Evolutionary conservation across 2,329 filamentous ascomycete species (phyloP).

Genomic region (Diaporthe destruens): DNA sequence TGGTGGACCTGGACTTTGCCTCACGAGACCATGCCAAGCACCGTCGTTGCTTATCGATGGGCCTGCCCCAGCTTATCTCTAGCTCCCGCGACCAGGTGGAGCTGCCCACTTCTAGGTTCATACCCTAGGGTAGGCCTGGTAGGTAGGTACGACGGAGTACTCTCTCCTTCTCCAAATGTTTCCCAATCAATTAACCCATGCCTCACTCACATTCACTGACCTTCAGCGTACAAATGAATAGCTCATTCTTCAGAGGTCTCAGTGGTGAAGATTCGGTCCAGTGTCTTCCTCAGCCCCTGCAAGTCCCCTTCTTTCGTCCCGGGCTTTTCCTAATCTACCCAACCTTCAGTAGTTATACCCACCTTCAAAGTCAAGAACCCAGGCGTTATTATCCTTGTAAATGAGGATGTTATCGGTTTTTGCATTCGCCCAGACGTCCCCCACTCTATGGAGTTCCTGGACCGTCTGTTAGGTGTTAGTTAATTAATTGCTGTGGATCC

Average conservation of each 20-base stretch:
- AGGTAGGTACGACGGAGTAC: too few species aligned
- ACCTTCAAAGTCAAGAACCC: constrained; percentile 49
- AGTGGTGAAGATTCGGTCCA: background rate
- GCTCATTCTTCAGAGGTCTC: background rate
- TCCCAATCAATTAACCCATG: too few species aligned
- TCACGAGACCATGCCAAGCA: constrained; percentile 32
- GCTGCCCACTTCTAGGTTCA: constrained; percentile 2
- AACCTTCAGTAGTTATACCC: constrained; percentile 48
- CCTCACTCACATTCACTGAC: too few species aligned
- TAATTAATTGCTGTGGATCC: too few species aligned
- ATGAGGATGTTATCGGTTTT: constrained; percentile 50
- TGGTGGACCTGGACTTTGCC: constrained; percentile 27
- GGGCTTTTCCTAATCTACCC: constrained; percentile 45
- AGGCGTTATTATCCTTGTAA: constrained; percentile 44
- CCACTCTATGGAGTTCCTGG: constrained; percentile 43
- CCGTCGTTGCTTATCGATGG: constrained; percentile 11
- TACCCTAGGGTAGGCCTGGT: too few species aligned
- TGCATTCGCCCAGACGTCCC: constrained; percentile 49
- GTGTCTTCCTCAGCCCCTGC: constrained; percentile 43
- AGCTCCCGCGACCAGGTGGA: constrained; percentile 19
- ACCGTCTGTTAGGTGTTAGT: constrained; percentile 29
- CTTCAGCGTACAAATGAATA: background rate
- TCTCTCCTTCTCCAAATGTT: background rate
- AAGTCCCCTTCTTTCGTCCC: constrained; percentile 46
- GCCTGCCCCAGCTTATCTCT: constrained; percentile 26